Conservation (phyloP, 179 eudicot genomes). For the Silene noctiflora region DNA sequence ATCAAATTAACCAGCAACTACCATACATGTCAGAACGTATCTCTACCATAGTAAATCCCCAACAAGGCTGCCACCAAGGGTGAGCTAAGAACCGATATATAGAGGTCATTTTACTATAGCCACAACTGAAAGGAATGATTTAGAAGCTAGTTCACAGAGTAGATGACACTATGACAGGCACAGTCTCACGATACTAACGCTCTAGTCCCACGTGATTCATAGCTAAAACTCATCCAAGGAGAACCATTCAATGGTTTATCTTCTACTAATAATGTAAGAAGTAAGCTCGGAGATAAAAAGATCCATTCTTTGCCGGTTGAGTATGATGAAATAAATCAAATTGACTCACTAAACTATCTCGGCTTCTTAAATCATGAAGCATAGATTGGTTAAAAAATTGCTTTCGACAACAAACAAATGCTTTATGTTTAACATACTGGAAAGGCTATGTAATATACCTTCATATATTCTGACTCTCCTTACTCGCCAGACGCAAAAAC, state of each 20-base stretch:
- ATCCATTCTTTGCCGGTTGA: no score
- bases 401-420: neutral
- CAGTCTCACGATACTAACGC: neutral
- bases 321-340: neutral
- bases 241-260: neutral
- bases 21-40: neutral
- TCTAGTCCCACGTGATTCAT: neutral
- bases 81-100: neutral
- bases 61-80: neutral
- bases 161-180: neutral
- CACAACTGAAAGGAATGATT: neutral
- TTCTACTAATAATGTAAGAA: neutral
- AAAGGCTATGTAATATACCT: neutral
- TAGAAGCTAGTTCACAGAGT: neutral
- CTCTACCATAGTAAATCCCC: neutral
- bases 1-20: neutral
- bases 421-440: neutral
- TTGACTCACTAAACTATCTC: neutral
- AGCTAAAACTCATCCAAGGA: neutral
- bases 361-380: neutral
- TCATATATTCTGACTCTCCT: neutral
- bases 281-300: neutral
- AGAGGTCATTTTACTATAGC: neutral
- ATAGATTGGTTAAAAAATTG: no score
- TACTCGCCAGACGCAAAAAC: no score